These are phyloP conservation scores for Plasmodium gonderi DNA, from an alignment of 169 alveolate species.

Conservation along the genomic window DNA sequence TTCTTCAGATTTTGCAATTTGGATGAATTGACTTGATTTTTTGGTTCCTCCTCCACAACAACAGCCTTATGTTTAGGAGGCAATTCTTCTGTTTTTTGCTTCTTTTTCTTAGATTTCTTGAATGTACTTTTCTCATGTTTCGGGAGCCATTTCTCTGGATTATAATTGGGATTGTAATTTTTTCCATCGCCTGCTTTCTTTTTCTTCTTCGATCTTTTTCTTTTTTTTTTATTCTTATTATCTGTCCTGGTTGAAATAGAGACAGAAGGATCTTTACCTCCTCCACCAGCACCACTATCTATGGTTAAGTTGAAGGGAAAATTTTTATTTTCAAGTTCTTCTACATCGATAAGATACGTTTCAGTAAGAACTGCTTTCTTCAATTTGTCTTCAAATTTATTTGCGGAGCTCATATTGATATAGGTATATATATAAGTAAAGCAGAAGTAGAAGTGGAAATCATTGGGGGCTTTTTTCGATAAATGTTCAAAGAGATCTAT, in stretches of 20 bases:
- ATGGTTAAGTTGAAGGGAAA: not conserved
- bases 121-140: conserved; percentile 30
- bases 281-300: not conserved
- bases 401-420: conserved; percentile 18
- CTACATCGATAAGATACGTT: conserved; percentile 67
- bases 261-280: not conserved
- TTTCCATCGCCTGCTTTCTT: not conserved
- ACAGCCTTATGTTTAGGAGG: not conserved
- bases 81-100: not conserved
- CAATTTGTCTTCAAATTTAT: conserved; percentile 41
- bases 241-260: not conserved
- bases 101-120: conserved; percentile 50
- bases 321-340: conserved; percentile 53
- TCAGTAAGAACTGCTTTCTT: conserved; percentile 44
- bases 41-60: conserved; percentile 8
- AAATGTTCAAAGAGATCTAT: conserved; percentile 32
- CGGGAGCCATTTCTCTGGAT: conserved; percentile 59
- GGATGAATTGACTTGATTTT: not conserved
- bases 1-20: conserved; percentile 54
- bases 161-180: not conserved
- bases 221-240: conserved; percentile 10
- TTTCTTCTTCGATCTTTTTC: conserved; percentile 7
- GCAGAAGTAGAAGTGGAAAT: conserved; percentile 18
- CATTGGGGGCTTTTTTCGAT: conserved; percentile 14
- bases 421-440: conserved; percentile 61